A percentile compares a stretch with the other conserved stretches of the same genome.
Conservation (phyloP, 2,329 filamentous ascomycete genomes). For the Shiraia sp. region DNA sequence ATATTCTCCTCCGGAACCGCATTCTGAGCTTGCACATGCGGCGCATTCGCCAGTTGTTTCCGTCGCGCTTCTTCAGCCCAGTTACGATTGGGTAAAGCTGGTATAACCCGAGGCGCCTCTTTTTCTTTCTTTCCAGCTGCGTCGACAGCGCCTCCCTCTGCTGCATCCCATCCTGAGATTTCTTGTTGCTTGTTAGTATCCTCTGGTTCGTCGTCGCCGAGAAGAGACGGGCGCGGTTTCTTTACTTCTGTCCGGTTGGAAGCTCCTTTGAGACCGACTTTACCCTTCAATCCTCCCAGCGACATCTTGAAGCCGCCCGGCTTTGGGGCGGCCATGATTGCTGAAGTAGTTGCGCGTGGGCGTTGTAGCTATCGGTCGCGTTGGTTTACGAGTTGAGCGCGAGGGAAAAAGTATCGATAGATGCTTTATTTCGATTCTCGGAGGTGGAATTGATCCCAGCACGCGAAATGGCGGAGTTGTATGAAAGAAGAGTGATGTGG, state of each 20-base stretch:
- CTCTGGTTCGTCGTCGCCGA: constrained; percentile 38
- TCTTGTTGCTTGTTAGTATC: constrained; percentile 38
- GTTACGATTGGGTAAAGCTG: constrained; percentile 62
- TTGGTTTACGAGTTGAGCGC: not conserved
- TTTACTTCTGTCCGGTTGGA: constrained; percentile 24
- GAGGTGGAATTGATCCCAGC: not conserved
- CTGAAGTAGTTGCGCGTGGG: constrained; percentile 1
- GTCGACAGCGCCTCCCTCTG: constrained; percentile 54
- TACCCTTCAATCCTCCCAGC: constrained; percentile 33
- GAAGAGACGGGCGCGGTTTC: constrained; percentile 25
- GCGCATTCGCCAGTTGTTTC: constrained; percentile 63
- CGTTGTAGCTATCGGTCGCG: not conserved
- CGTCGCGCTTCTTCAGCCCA: constrained; percentile 61
- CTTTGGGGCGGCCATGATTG: constrained; percentile 41
- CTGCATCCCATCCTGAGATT: constrained; percentile 60
- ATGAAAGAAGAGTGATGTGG: constrained; percentile 2
- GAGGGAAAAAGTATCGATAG: not conserved
- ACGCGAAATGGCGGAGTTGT: not conserved
- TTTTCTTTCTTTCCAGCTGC: constrained; percentile 41
- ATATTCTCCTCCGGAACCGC: constrained; percentile 40
- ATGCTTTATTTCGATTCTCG: not conserved
- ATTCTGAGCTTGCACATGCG: constrained; percentile 49
- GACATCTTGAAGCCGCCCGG: constrained; percentile 43
- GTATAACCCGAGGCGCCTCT: constrained; percentile 60
- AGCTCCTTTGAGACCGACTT: constrained; percentile 29